Evolutionary conservation across 2,329 filamentous ascomycete genomes (phyloP).

Genomic region (Fusarium austroafricanum): DNA sequence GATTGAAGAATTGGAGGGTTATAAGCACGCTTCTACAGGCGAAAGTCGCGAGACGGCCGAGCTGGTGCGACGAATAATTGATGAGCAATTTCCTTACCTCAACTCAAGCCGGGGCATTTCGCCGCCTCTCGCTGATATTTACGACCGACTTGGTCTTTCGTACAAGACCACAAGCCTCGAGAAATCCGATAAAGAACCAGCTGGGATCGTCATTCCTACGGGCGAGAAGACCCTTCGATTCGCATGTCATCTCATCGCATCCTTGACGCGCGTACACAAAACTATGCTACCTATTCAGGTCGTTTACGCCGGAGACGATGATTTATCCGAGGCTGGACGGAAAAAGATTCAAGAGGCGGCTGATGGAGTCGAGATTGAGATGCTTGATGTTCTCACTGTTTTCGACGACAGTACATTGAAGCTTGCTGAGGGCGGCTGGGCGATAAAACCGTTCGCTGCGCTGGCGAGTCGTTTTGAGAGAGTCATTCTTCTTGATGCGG

Average conservation of each 20-base stretch:
- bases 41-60: constrained; percentile 8
- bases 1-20: constrained; percentile 29
- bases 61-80: not conserved
- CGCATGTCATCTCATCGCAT: constrained; percentile 52
- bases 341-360: constrained; percentile 41
- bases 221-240: constrained; percentile 50
- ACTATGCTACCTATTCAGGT: constrained; percentile 52
- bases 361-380: constrained; percentile 38
- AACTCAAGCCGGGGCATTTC: constrained; percentile 5
- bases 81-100: constrained; percentile 46
- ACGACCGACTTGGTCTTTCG: constrained; percentile 22
- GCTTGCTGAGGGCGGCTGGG: constrained; percentile 51
- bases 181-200: constrained; percentile 16
- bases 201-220: constrained; percentile 53
- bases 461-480: constrained; percentile 53
- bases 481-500: constrained; percentile 55
- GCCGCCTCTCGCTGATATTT: constrained; percentile 28
- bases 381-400: constrained; percentile 50
- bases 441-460: constrained; percentile 56
- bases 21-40: not conserved
- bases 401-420: constrained; percentile 50
- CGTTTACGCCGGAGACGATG: constrained; percentile 52
- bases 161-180: not conserved
- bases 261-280: constrained; percentile 47
- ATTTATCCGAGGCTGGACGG: constrained; percentile 45